These are phyloP conservation scores for Bipolaris victoriae DNA, from an alignment of 2,329 filamentous ascomycete species.

Conservation along the genomic window DNA sequence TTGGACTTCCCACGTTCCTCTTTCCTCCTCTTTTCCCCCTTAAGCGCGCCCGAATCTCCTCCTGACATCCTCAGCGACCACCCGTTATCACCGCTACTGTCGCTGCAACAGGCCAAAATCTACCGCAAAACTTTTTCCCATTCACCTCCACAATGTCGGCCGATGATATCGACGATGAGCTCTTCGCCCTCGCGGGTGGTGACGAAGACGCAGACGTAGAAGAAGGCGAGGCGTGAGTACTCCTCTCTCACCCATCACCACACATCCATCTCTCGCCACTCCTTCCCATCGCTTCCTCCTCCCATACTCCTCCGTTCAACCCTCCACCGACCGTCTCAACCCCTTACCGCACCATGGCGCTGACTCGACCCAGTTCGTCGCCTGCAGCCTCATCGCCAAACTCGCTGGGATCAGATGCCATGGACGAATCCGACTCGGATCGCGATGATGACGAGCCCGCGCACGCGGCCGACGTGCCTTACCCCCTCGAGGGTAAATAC, in stretches of 20 bases:
- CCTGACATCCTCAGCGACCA: conserved; percentile 13
- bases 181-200: conserved; percentile 89
- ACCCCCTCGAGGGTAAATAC: conserved; percentile 86
- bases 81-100: conserved; percentile 8
- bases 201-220: conserved; percentile 65
- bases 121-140: conserved; percentile 6
- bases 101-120: background rate
- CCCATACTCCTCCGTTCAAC: conserved; percentile 22
- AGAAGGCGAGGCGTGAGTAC: conserved; percentile 82
- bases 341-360: conserved; percentile 26
- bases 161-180: conserved; percentile 78
- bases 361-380: conserved; percentile 65
- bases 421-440: conserved; percentile 76
- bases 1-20: conserved; percentile 24
- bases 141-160: conserved; percentile 70
- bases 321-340: conserved; percentile 15
- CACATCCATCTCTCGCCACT: conserved; percentile 9
- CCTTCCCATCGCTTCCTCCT: conserved; percentile 5
- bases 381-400: conserved; percentile 68
- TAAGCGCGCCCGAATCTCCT: conserved; percentile 21
- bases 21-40: conserved; percentile 25
- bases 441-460: conserved; percentile 51
- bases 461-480: conserved; percentile 68
- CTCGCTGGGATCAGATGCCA: conserved; percentile 80
- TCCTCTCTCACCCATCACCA: conserved; percentile 17